Percentiles rank a stretch among this genome's conserved stretches.
Conservation (phyloP, 495 filamentous ascomycete species). For the Penicillium salamii region DNA sequence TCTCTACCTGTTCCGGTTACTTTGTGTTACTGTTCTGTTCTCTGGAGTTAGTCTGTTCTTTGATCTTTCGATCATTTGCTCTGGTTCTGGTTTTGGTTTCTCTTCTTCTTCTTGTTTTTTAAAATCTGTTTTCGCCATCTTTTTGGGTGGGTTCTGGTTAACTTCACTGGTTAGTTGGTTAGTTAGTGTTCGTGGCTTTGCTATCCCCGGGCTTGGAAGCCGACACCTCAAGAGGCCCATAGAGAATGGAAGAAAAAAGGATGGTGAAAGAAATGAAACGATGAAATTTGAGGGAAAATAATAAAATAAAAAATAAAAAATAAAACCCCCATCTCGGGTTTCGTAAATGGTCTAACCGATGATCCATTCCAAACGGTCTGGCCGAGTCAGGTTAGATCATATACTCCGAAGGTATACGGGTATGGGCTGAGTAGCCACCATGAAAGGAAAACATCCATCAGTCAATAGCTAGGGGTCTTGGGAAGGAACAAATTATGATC, state of each 20-base stretch:
- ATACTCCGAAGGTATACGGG: conserved; percentile 13
- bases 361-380: conserved; percentile 34
- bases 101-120: not conserved
- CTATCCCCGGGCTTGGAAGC: conserved; percentile 8
- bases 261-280: not conserved
- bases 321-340: conserved; percentile 4
- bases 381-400: conserved; percentile 29
- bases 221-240: conserved; percentile 9
- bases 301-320: not conserved
- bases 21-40: conserved; percentile 8
- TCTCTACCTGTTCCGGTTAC: conserved; percentile 1
- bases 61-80: too few species aligned
- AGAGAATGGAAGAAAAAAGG: not conserved
- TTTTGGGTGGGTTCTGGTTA: not conserved
- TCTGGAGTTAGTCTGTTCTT: not conserved
- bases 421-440: not conserved
- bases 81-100: too few species aligned
- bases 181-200: not conserved
- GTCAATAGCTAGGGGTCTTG: conserved; percentile 2
- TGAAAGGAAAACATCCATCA: too few species aligned
- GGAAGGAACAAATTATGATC: conserved; percentile 5
- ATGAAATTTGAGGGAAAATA: conserved; percentile 1
- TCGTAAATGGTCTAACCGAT: conserved; percentile 14
- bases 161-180: not conserved
- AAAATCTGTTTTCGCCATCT: conserved; percentile 11